A percentile compares a stretch with the other conserved stretches of the same genome.
These are phyloP conservation scores for Hymenoscyphus linearis DNA, from an alignment of 2,329 filamentous ascomycete genomes.

Conservation along the genomic window DNA sequence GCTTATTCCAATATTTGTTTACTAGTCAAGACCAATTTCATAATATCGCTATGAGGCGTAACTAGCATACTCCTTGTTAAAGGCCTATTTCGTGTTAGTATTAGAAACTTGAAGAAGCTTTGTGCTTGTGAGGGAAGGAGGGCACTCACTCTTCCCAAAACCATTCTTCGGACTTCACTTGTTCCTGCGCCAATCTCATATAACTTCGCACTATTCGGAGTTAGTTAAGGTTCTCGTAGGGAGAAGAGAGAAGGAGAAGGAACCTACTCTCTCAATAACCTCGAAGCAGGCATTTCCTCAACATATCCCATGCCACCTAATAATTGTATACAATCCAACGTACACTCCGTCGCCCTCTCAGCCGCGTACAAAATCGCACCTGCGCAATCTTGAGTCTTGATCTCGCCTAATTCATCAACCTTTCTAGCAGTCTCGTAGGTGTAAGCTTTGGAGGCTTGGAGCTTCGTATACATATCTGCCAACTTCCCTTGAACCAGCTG, in stretches of 20 bases:
- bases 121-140: too few species aligned
- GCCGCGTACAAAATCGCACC: conserved; percentile 91
- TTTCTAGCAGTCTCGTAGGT: conserved; percentile 76
- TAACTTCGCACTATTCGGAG: conserved; percentile 54
- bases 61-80: conserved; percentile 31
- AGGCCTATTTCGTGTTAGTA: conserved; percentile 18
- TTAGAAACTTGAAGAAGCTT: neutral
- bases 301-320: conserved; percentile 94
- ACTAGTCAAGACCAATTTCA: too few species aligned
- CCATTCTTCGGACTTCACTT: conserved; percentile 88
- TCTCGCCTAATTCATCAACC: conserved; percentile 69
- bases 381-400: conserved; percentile 87
- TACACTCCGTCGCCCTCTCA: conserved; percentile 80
- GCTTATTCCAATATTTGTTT: too few species aligned
- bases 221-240: conserved; percentile 26
- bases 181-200: conserved; percentile 98
- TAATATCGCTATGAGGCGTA: too few species aligned
- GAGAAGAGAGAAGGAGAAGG: neutral
- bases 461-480: conserved; percentile 96
- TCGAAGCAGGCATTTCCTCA: conserved; percentile 87
- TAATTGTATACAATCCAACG: conserved; percentile 84
- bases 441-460: conserved; percentile 77
- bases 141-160: conserved; percentile 59
- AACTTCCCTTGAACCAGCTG: conserved; percentile 90
- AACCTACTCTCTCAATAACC: conserved; percentile 62